Evolutionary conservation across 2,329 filamentous ascomycete genomes (phyloP).

Genomic region (Pseudocercospora fuligena): DNA sequence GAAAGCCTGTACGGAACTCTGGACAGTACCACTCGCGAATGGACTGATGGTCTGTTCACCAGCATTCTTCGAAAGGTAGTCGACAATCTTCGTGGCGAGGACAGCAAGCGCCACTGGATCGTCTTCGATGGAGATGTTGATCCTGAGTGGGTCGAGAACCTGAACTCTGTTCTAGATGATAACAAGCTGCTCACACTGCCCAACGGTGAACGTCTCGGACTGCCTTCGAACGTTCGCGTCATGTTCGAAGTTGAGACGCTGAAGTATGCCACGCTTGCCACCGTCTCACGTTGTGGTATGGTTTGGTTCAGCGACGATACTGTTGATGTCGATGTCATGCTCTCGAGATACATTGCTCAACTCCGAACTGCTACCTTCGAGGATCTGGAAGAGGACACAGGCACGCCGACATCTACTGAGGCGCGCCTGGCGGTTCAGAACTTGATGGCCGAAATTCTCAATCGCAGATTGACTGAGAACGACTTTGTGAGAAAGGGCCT

Average conservation of each 20-base stretch:
- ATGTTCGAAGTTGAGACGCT: constrained; percentile 99
- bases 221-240: constrained; percentile 93
- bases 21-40: constrained; percentile 95
- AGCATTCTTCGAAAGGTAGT: constrained; percentile 98
- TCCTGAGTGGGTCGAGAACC: constrained; percentile 98
- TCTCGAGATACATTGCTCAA: constrained; percentile 84
- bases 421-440: constrained; percentile 74
- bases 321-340: constrained; percentile 90
- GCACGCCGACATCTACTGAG: constrained; percentile 63
- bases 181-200: constrained; percentile 97
- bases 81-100: constrained; percentile 96
- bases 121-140: constrained; percentile 99
- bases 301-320: constrained; percentile 99
- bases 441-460: constrained; percentile 78
- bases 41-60: constrained; percentile 98
- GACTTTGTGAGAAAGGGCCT: constrained; percentile 81
- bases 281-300: constrained; percentile 99
- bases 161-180: constrained; percentile 99
- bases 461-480: constrained; percentile 75
- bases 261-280: constrained; percentile 95
- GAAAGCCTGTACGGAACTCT: constrained; percentile 94
- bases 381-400: constrained; percentile 90
- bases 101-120: constrained; percentile 97
- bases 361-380: constrained; percentile 86
- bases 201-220: constrained; percentile 94